Percentiles rank a stretch among this genome's conserved stretches.
phyloP scores from a whole-genome alignment of 768 basidiomycete genomes.

The Trametes cinnabarina region DNA sequence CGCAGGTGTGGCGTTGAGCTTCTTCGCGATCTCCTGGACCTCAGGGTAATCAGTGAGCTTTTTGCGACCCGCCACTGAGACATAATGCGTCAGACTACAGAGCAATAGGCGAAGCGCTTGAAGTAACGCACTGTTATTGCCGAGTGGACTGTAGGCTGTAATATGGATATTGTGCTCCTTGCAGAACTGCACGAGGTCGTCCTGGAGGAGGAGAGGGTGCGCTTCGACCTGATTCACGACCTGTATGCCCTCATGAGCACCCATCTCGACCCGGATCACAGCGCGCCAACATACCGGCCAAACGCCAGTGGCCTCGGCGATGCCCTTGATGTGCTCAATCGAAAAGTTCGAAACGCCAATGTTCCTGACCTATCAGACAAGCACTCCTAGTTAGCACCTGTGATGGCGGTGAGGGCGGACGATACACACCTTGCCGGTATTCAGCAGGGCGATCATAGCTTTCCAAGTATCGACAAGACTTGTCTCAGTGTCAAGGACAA shows the following conservation, averaged over 20 bases:
- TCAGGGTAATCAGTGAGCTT: constrained; percentile 66
- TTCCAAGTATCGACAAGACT: constrained; percentile 81
- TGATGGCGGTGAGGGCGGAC: not conserved
- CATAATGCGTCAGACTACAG: not conserved
- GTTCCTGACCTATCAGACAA: constrained; percentile 50
- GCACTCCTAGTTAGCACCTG: not conserved
- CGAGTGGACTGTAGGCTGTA: constrained; percentile 70
- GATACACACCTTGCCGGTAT: constrained; percentile 57
- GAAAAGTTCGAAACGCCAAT: constrained; percentile 87
- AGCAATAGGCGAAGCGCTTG: not conserved
- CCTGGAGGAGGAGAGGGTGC: constrained; percentile 77
- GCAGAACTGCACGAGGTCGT: constrained; percentile 69
- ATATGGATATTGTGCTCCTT: constrained; percentile 69
- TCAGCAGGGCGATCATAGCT: constrained; percentile 68
- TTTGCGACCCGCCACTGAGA: constrained; percentile 50
- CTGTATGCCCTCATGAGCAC: no score
- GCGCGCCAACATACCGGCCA: constrained; percentile 55
- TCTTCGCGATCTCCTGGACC: constrained; percentile 61
- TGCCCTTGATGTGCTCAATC: constrained; percentile 58
- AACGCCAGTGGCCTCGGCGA: constrained; percentile 68
- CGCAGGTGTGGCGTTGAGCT: constrained; percentile 63
- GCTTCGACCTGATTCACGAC: constrained; percentile 79
- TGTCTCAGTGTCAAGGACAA: constrained; percentile 55
- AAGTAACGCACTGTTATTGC: constrained; percentile 63
- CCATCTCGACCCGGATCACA: not conserved